These are phyloP conservation scores for Zymoseptoria pseudotritici DNA, from an alignment of 2,329 filamentous ascomycete species.

Conservation along the genomic window DNA sequence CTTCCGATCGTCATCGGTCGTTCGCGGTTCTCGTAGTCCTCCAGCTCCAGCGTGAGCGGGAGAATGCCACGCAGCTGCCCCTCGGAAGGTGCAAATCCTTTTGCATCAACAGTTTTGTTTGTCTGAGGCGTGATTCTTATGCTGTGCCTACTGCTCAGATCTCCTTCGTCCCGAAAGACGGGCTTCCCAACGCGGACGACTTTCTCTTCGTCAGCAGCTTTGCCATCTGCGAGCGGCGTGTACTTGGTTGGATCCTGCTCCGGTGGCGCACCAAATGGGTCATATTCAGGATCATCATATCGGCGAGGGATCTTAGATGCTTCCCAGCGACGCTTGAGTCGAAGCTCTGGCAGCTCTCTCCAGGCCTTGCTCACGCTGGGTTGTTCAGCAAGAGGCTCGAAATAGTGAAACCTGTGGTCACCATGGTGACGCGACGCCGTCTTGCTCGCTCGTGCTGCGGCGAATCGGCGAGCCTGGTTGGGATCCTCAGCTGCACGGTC, in stretches of 20 bases:
- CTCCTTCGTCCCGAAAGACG: neutral
- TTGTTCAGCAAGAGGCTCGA: neutral
- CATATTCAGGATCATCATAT: neutral
- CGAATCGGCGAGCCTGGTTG: neutral
- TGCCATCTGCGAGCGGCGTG: neutral
- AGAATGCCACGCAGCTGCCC: conserved; percentile 12
- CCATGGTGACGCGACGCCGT: neutral
- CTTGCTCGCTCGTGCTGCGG: neutral
- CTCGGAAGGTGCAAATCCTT: neutral
- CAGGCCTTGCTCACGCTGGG: neutral
- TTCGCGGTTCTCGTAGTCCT: conserved; percentile 15
- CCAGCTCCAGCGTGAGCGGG: conserved; percentile 6
- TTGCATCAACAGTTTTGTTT: neutral
- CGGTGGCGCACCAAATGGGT: neutral
- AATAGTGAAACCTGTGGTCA: neutral
- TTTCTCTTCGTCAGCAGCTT: neutral
- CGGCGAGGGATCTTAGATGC: neutral
- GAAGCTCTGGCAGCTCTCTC: neutral
- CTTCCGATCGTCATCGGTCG: conserved; percentile 10
- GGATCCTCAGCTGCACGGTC: neutral
- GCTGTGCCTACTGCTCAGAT: neutral
- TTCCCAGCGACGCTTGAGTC: neutral
- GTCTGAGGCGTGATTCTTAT: neutral
- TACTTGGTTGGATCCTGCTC: neutral
- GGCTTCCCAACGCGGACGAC: neutral